A percentile compares a stretch with the other conserved stretches of the same genome.
Evolutionary conservation across 228 moss, liverwort and hornwort genomes (phyloP).

Genomic region (Sphagnum magellanicum): DNA sequence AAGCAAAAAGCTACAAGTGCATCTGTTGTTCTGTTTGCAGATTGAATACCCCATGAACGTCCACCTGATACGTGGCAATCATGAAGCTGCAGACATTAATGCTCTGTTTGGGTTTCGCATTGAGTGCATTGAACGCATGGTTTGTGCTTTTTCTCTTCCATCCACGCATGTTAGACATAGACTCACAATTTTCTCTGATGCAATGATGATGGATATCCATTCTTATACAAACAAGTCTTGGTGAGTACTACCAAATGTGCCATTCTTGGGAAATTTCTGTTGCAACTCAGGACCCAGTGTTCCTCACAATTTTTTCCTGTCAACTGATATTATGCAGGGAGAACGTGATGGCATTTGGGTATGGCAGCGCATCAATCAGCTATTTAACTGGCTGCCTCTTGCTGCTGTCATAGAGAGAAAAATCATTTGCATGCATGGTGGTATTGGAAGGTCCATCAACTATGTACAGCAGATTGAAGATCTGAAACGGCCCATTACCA

Average conservation of each 20-base stretch:
- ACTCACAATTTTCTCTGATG: no score
- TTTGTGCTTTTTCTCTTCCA: not conserved
- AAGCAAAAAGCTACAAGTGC: not conserved
- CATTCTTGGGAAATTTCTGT: no score
- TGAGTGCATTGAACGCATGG: conserved; percentile 55
- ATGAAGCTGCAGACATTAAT: conserved; percentile 55
- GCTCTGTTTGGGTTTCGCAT: conserved; percentile 53
- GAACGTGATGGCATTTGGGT: conserved; percentile 51
- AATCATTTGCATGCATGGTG: conserved; percentile 59
- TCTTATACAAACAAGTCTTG: no score
- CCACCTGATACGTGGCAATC: conserved; percentile 46
- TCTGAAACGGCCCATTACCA: conserved; percentile 43
- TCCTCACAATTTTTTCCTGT: no score
- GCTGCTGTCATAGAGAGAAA: conserved; percentile 52
- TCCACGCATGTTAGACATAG: no score
- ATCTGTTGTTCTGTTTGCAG: conserved; percentile 4
- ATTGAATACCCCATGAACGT: conserved; percentile 47
- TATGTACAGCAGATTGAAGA: conserved; percentile 50
- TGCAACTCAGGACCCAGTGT: no score
- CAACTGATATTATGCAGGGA: conserved; percentile 14
- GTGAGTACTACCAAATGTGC: no score
- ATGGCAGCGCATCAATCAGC: conserved; percentile 48
- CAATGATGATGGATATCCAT: no score
- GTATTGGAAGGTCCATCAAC: conserved; percentile 52
- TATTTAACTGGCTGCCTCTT: conserved; percentile 51